Conservation (phyloP, 495 filamentous ascomycete genomes). For the Acidomyces sp. region DNA sequence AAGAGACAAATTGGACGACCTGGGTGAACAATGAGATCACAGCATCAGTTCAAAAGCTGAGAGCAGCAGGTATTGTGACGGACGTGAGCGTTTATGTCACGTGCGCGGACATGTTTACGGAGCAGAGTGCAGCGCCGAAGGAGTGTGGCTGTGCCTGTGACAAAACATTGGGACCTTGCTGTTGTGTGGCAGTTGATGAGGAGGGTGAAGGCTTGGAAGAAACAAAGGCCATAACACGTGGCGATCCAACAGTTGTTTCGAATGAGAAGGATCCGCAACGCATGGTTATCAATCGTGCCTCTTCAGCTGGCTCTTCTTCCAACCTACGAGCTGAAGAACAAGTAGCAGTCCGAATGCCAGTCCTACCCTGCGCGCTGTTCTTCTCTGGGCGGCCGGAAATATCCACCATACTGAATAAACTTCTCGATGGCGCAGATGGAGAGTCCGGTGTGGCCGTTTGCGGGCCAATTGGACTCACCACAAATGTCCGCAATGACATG, state of each 20-base stretch:
- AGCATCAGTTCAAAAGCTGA: constrained; percentile 4
- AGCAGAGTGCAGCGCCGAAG: neutral
- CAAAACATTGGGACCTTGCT: constrained; percentile 9
- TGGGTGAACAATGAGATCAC: constrained; percentile 10
- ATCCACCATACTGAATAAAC: constrained; percentile 35
- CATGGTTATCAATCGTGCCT: neutral
- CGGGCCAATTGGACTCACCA: constrained; percentile 53
- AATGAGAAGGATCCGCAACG: neutral
- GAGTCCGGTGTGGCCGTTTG: constrained; percentile 77
- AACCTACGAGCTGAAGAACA: neutral
- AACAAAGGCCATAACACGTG: neutral
- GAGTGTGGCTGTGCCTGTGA: constrained; percentile 11
- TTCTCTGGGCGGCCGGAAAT: constrained; percentile 36
- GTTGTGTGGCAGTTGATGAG: constrained; percentile 5
- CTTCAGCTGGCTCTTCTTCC: neutral
- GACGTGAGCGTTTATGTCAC: constrained; percentile 7
- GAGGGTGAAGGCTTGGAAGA: constrained; percentile 28
- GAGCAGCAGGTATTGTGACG: constrained; percentile 6
- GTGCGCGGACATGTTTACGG: constrained; percentile 5
- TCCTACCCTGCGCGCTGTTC: constrained; percentile 11
- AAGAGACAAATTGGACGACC: constrained; percentile 2
- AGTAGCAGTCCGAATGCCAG: neutral
- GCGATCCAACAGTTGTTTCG: neutral
- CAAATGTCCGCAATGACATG: constrained; percentile 50
- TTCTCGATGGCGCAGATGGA: constrained; percentile 58